Evolutionary conservation across 768 basidiomycete genomes (phyloP).

Genomic region (Xerocomus brunneocitrinus): DNA sequence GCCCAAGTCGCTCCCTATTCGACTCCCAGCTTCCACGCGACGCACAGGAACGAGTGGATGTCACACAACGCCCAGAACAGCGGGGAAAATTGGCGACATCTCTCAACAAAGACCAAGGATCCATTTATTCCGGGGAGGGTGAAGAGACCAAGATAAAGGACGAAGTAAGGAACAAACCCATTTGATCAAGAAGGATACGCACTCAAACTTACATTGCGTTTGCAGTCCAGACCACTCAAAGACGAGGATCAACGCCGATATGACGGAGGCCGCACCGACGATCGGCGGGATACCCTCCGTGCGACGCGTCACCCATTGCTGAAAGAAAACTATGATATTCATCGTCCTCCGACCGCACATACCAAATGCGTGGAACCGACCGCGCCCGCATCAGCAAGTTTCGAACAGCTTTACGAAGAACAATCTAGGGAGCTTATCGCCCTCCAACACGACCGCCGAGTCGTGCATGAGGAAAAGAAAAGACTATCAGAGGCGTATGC

Average conservation of each 20-base stretch:
- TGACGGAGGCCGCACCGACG: neutral
- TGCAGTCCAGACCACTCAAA: neutral
- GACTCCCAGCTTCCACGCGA: neutral
- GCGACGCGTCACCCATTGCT: neutral
- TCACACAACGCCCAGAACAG: neutral
- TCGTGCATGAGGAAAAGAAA: conserved; percentile 6
- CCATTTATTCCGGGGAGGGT: neutral
- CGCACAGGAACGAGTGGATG: neutral
- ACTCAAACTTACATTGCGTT: neutral
- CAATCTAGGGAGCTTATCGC: conserved; percentile 7
- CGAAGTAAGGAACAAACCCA: conserved; percentile 1
- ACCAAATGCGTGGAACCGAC: neutral
- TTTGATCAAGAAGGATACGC: neutral
- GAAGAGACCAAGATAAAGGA: neutral
- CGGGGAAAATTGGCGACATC: neutral
- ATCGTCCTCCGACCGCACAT: neutral
- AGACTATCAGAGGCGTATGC: neutral
- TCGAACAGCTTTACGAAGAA: neutral
- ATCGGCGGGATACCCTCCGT: neutral
- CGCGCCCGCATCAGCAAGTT: neutral
- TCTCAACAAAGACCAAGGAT: neutral
- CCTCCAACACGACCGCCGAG: conserved; percentile 3
- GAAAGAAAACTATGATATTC: neutral
- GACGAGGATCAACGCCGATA: neutral
- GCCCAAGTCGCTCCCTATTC: neutral